A percentile compares a stretch with the other conserved stretches of the same genome.
Evolutionary conservation across 345 rosid species (phyloP).

Genomic region (Eucalyptus cloeziana): DNA sequence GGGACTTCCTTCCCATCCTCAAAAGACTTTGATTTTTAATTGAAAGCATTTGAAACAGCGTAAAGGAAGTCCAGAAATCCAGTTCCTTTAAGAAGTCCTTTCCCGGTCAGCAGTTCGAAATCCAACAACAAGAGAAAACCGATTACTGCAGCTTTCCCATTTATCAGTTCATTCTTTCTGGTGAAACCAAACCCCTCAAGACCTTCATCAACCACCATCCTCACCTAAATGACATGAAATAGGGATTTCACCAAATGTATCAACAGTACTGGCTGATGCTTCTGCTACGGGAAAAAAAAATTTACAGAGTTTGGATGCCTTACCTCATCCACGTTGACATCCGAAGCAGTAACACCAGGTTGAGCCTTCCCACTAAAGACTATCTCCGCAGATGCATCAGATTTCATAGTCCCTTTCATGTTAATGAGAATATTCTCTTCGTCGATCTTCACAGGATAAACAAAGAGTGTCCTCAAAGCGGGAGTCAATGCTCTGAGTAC

Average conservation of each 20-base stretch:
- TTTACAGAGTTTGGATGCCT: not conserved
- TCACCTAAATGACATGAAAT: slow-evolving; percentile 40
- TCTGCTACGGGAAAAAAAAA: not conserved
- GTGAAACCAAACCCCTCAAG: slow-evolving; percentile 72
- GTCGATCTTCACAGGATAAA: slow-evolving; percentile 64
- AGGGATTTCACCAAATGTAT: not conserved
- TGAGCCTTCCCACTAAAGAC: slow-evolving; percentile 92
- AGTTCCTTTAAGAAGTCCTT: slow-evolving; percentile 86
- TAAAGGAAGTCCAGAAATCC: slow-evolving; percentile 90
- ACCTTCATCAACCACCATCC: slow-evolving; percentile 79
- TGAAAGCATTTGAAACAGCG: slow-evolving; percentile 56
- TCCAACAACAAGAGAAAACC: slow-evolving; percentile 84
- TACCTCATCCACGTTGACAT: slow-evolving; percentile 94
- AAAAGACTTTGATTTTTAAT: slow-evolving; percentile 16
- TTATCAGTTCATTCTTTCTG: slow-evolving; percentile 62
- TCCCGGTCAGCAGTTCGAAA: slow-evolving; percentile 89
- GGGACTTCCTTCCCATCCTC: not conserved
- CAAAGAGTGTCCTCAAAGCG: slow-evolving; percentile 51
- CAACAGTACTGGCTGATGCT: not conserved
- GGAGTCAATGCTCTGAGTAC: slow-evolving; percentile 85
- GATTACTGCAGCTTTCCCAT: slow-evolving; percentile 84
- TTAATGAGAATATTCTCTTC: slow-evolving; percentile 68
- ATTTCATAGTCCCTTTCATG: slow-evolving; percentile 24
- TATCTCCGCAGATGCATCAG: slow-evolving; percentile 74
- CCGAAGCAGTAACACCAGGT: slow-evolving; percentile 76